Base-by-base conservation (phyloP, 768 basidiomycete species). In the Amanita molliuscula region DNA sequence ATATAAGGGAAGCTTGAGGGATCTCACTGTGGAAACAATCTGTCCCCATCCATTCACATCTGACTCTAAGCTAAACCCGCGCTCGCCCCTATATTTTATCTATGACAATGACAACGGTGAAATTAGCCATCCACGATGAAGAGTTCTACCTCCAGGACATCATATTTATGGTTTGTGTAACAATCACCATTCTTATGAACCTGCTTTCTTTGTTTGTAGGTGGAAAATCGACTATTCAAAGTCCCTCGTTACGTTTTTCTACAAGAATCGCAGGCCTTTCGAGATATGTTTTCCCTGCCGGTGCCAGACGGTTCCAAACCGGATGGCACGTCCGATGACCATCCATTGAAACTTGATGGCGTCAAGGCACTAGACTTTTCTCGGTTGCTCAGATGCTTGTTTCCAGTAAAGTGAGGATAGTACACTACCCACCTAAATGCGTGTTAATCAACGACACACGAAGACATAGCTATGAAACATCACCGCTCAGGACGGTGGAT, bases 311-410 rank as follows among this genome's bases (percentile, higher is more conserved):
- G 26, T 10, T 26, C 33, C 4, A 25, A 8, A 8, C 36, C 29
- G 5, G 52, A 53, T 21, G 59, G 55, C 3, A 37, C 37, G 4
- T 47, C 52, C 2, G 58, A 61, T 49, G 42, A 42, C 1, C 31
- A 54, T 20, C 60, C 60, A 3, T 37, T 61, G 29, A 37, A 45
- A 13, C 35, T 61, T 11, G 42, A 52, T 3, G 57, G 56, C 3
- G 47, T 58, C 18, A 21, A 20, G 16, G 53, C 51, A 26, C 21
- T 35, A 2, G 54, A 59, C 33, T 57, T 61, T 33, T 41, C 48
- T 25, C 51, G 48, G 6, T 47, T 62, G 15, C 44, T 58, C 4
- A 52, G 48, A 21, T 38, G 11, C 26, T 23, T 38, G 5, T 38
- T 26, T 16, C 8, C 31, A 11, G 10, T 20, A 4, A 34, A 36